Evolutionary conservation across 805 yeast species (phyloP), one percentile per base, ranked within the genome.

Genomic region (Kazachstania bromeliacearum): DNA sequence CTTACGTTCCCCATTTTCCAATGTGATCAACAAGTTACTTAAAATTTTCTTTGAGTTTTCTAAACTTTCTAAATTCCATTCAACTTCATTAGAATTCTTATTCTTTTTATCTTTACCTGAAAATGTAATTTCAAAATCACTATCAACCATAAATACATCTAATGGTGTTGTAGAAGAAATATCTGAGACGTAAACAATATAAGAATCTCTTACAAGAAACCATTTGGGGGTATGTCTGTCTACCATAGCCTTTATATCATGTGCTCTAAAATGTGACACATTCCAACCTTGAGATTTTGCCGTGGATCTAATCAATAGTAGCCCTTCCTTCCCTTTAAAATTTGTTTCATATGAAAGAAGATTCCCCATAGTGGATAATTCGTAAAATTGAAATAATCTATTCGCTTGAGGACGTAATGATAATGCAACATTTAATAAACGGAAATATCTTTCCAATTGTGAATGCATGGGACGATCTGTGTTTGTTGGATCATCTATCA

Each of bases 211-310:
- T 2, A 92, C 75, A 38, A 92, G 62, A 43, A 85, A 77, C 99
- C 99, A 92, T 58, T 92, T 92, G 28, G 78, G 79, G 0, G 94
- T 79, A 46, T 94, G 89, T 59, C 99, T 76, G 44, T 75, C 77
- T 35, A 89, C 81, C 95, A 92, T 85, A 25, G 84, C 87, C 46
- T 75, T 73, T 48, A 85, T 64, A 50, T 85, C 96, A 42, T 76
- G 73, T 6, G 84, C 75, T 42, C 73, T 76, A 59, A 85, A 75
- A 53, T 89, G 96, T 3, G 92, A 83, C 5, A 89, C 96, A 47
- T 94, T 69, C 97, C 98, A 92, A 2, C 98, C 97, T 55, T 85
- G 94, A 0, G 87, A 70, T 43, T 75, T 76, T 0, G 97, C 89
- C 0, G 85, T 76, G 1, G 95, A 79, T 15, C 87, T 76, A 32